Evolutionary conservation across 495 filamentous ascomycete genomes (phyloP), one percentile per base, ranked within the genome.

Genomic region (Parachaetomium inaequale): DNA sequence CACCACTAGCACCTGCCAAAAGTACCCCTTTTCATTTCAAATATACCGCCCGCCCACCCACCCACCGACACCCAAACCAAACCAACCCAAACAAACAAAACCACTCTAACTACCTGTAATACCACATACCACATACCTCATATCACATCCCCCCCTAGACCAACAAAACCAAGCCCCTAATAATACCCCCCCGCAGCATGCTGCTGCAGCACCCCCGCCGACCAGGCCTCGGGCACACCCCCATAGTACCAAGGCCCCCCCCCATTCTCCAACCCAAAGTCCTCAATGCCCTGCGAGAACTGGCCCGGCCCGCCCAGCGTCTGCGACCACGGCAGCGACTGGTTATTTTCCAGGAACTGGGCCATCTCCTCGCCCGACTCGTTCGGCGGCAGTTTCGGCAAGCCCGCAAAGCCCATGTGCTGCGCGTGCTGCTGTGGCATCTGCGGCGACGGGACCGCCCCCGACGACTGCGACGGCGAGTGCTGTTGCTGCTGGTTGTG

Each of bases 201-300:
- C 50, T 34, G 26, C 49, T 1, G 12, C 21, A 38, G 34, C 31
- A 36, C 38, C 42, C 10, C 34, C 42, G 15, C 34, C 29, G 45
- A 5, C 61, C 61, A 43, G 21, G 34, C 43, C 17, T 66, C 70
- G 0, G 66, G 34, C 58, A 69, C 66, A 7, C 63, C 42, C 4
- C 65, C 69, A 69, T 69, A 71, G 19, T 69, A 73, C 11, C 60
- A 31, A 36, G 71, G 71, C 36, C 70, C 70, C 15, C 19, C 63
- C 10, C n/a, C n/a, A n/a, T n/a, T n/a, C n/a, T 68, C 70, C 29
- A 47, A 14, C 38, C 53, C 26, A 26, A 65, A 7, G 21, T 68
- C 55, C 46, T 71, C 67, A 7, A 65, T 59, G n/a, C 77, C 77
- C 58, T 74, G 71, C 36, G 77, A 71, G 59, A 80, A 80, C 54